Evolutionary conservation across 805 yeast genomes (phyloP).

Genomic region (Saturnispora sanitii): DNA sequence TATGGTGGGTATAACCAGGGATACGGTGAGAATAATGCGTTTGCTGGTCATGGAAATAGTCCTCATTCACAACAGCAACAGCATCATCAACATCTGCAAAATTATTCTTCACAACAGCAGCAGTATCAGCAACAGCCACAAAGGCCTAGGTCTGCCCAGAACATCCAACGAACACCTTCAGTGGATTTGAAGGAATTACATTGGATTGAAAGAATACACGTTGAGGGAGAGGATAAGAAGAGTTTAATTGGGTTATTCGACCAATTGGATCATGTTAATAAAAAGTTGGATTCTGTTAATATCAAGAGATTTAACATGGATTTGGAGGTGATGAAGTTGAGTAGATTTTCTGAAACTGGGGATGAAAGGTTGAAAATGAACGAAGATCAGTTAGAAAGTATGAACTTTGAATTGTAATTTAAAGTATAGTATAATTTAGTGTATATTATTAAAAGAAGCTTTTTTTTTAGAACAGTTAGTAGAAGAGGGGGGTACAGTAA

Average conservation of each 20-base stretch:
- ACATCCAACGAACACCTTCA: too few species aligned
- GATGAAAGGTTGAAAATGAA: conserved; percentile 20
- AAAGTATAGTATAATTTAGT: too few species aligned
- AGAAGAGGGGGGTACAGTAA: too few species aligned
- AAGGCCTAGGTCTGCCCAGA: too few species aligned
- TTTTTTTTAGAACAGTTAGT: too few species aligned
- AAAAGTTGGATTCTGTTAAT: conserved; percentile 11
- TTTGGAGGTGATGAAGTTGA: conserved; percentile 21
- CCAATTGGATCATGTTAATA: conserved; percentile 20
- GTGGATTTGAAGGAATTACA: conserved; percentile 18
- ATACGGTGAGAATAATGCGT: too few species aligned
- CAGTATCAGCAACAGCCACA: background rate
- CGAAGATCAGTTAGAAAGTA: conserved; percentile 41
- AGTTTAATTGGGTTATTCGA: conserved; percentile 15
- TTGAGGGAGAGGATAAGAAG: conserved; percentile 16
- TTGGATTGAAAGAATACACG: conserved; percentile 23
- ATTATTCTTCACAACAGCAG: too few species aligned
- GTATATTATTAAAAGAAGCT: conserved; percentile 6
- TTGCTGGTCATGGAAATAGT: too few species aligned
- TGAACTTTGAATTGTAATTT: conserved; percentile 25
- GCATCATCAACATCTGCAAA: too few species aligned
- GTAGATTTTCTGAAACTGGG: conserved; percentile 20
- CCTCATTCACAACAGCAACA: too few species aligned
- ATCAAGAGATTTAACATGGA: conserved; percentile 19
- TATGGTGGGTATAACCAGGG: too few species aligned